These are phyloP conservation scores for Backusella parvicylindrica DNA, from an alignment of 192 early-diverging fungal species.

Conservation along the genomic window DNA sequence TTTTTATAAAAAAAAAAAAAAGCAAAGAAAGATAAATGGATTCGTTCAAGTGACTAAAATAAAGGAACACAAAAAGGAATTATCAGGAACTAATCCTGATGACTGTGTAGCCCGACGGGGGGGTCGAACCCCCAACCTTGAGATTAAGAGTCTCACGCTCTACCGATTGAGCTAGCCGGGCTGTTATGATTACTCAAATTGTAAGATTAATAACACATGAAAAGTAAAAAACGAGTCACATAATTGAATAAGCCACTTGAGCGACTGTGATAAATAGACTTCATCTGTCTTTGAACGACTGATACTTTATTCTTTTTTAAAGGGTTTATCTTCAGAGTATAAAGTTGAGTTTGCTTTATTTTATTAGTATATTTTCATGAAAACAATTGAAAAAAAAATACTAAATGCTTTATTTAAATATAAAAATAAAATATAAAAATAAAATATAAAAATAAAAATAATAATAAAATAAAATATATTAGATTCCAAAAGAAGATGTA, in stretches of 20 bases:
- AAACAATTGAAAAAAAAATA: not conserved
- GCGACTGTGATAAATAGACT: no score
- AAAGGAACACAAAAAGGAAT: not conserved
- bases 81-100: not conserved
- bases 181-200: not conserved
- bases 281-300: no score
- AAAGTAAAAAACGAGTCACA: no score
- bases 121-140: conserved; percentile 88
- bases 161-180: conserved; percentile 76
- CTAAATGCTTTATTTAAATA: not conserved
- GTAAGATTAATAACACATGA: no score
- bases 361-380: no score
- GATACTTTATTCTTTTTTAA: no score
- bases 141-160: conserved; percentile 88
- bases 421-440: not conserved
- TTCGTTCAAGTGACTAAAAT: no score
- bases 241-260: no score
- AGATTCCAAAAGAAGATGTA: not conserved
- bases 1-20: no score
- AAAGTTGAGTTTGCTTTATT: no score
- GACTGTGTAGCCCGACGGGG: conserved; percentile 62
- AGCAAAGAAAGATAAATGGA: not conserved
- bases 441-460: not conserved
- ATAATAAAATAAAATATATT: not conserved
- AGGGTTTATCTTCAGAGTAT: no score